Conservation (phyloP, 345 rosid genomes). For the Firmiana major region DNA sequence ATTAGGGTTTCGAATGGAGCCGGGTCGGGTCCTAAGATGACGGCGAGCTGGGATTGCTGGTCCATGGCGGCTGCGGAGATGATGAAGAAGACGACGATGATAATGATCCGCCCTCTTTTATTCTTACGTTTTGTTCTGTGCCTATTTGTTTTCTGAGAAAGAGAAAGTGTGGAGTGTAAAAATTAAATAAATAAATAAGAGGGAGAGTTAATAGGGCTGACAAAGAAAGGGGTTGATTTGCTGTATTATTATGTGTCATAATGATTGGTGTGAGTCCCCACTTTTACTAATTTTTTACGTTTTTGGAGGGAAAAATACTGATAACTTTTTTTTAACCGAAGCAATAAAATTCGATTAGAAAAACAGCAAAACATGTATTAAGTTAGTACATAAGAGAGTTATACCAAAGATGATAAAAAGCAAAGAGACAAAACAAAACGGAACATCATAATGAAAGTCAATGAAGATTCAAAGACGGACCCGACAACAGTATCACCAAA, state of each 20-base stretch:
- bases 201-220: background rate
- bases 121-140: background rate
- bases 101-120: background rate
- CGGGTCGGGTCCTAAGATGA: slow-evolving; percentile 73
- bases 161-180: background rate
- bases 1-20: slow-evolving; percentile 82
- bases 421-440: too few relatives aligned
- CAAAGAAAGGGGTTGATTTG: background rate
- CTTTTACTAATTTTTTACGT: background rate
- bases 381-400: too few relatives aligned
- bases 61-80: slow-evolving; percentile 45
- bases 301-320: too few relatives aligned
- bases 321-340: too few relatives aligned
- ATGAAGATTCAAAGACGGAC: too few relatives aligned
- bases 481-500: too few relatives aligned
- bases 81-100: background rate
- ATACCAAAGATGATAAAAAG: too few relatives aligned
- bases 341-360: too few relatives aligned
- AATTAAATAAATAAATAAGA: too few relatives aligned
- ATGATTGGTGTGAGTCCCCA: background rate
- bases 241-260: background rate
- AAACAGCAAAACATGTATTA: too few relatives aligned
- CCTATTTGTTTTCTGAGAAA: background rate
- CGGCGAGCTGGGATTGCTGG: slow-evolving; percentile 84
- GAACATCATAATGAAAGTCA: too few relatives aligned